Evolutionary conservation across 352 stramenopile genomes (phyloP).

Genomic region (Pythium aquatile): DNA sequence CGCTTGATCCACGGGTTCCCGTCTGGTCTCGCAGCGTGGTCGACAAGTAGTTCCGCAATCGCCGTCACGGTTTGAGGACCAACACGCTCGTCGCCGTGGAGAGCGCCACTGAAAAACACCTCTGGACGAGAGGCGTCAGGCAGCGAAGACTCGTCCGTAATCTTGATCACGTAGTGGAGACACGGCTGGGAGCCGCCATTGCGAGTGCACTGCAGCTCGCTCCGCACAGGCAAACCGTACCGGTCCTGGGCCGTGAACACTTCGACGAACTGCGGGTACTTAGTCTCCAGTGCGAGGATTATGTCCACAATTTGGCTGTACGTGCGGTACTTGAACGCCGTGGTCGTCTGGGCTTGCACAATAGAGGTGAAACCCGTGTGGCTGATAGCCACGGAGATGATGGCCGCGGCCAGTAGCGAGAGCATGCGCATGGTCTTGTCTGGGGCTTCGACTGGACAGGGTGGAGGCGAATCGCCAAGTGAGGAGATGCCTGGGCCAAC

Average conservation of each 20-base stretch:
- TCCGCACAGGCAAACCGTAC: constrained; percentile 58
- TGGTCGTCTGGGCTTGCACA: constrained; percentile 1
- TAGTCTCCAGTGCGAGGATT: constrained; percentile 49
- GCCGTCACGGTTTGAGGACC: constrained; percentile 85
- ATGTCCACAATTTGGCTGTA: constrained; percentile 75
- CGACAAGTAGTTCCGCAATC: constrained; percentile 59
- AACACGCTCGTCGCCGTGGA: constrained; percentile 95
- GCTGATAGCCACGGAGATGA: not conserved
- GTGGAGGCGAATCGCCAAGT: not conserved
- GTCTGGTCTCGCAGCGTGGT: constrained; percentile 44
- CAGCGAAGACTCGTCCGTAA: constrained; percentile 74
- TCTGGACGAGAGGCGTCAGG: constrained; percentile 79
- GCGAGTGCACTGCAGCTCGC: constrained; percentile 51
- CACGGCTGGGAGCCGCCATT: constrained; percentile 43
- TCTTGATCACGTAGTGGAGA: constrained; percentile 80
- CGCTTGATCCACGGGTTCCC: constrained; percentile 51
- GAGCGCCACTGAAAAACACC: constrained; percentile 92
- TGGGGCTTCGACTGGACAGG: too few species aligned
- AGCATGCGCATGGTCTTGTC: not conserved
- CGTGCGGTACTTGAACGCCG: constrained; percentile 45
- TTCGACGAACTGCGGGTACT: constrained; percentile 68
- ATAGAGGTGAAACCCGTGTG: not conserved
- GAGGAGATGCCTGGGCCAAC: not conserved
- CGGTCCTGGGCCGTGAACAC: constrained; percentile 78
- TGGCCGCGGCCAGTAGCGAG: not conserved